A percentile compares a stretch with the other conserved stretches of the same genome.
These are phyloP conservation scores for Apiospora rasikravindrae DNA, from an alignment of 2,329 filamentous ascomycete genomes.

Conservation along the genomic window DNA sequence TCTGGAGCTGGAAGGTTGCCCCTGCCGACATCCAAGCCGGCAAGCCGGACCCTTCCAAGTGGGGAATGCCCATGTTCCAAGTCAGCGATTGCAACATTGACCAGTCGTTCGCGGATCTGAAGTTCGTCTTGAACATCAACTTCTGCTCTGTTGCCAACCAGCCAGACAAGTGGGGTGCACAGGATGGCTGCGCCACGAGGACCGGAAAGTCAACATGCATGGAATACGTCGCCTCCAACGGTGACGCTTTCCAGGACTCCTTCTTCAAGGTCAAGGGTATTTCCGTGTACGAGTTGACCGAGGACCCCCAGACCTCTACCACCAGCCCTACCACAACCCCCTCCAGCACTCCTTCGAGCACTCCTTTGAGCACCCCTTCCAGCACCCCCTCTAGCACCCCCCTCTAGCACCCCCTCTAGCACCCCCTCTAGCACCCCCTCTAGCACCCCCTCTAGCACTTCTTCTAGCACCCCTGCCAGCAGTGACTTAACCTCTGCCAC, in stretches of 20 bases:
- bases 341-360: neutral
- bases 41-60: constrained; percentile 33
- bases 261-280: constrained; percentile 34
- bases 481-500: neutral
- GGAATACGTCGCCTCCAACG: constrained; percentile 29
- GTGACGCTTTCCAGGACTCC: constrained; percentile 25
- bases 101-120: constrained; percentile 36
- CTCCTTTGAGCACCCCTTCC: neutral
- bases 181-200: constrained; percentile 26
- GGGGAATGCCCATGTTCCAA: constrained; percentile 35
- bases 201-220: constrained; percentile 29
- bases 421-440: neutral
- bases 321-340: neutral
- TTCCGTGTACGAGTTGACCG: constrained; percentile 23
- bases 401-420: neutral
- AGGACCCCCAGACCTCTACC: constrained; percentile 1
- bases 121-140: constrained; percentile 35
- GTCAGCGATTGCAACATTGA: constrained; percentile 35
- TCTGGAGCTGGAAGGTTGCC: constrained; percentile 68
- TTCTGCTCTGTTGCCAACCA: constrained; percentile 30
- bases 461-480: neutral
- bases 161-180: constrained; percentile 28
- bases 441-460: too few species aligned
- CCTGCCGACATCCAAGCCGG: constrained; percentile 58
- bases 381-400: neutral